phyloP scores from a whole-genome alignment of 2,329 filamentous ascomycete species.

The Whalleya microplaca region DNA sequence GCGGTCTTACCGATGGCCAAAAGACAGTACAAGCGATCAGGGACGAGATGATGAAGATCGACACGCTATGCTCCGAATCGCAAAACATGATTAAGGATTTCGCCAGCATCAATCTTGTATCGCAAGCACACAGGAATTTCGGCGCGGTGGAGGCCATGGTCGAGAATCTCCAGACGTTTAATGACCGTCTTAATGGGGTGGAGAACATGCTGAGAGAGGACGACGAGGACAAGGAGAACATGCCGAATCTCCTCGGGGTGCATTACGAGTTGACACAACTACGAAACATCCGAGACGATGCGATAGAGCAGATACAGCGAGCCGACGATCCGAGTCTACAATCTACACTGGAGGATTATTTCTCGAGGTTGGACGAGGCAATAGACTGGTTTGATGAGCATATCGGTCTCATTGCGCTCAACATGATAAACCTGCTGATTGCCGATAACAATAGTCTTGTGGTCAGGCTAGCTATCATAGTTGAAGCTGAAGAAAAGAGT shows the following conservation, averaged over 20 bases:
- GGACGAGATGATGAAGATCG: conserved; percentile 98
- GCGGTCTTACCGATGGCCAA: conserved; percentile 84
- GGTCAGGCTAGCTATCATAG: conserved; percentile 87
- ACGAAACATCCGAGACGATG: conserved; percentile 92
- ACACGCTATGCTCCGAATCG: conserved; percentile 94
- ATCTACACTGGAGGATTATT: conserved; percentile 86
- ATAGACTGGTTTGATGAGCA: conserved; percentile 97
- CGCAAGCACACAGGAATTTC: conserved; percentile 96
- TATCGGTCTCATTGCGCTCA: conserved; percentile 84
- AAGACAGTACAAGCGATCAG: conserved; percentile 91
- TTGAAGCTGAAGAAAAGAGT: conserved; percentile 95
- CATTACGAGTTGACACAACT: conserved; percentile 93
- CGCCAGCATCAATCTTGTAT: conserved; percentile 86
- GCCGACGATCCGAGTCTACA: conserved; percentile 75
- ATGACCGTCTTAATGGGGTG: conserved; percentile 73
- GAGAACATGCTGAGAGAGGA: conserved; percentile 82
- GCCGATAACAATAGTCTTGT: conserved; percentile 87
- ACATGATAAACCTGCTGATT: conserved; percentile 84
- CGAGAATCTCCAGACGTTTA: conserved; percentile 84
- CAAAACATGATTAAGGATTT: conserved; percentile 98
- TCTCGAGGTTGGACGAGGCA: conserved; percentile 80
- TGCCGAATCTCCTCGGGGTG: conserved; percentile 86
- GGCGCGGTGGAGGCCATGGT: conserved; percentile 93
- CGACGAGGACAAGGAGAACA: conserved; percentile 82
- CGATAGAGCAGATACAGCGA: conserved; percentile 91